Evolutionary conservation across 805 yeast species (phyloP).

Genomic region (Kuraishia hungarica): DNA sequence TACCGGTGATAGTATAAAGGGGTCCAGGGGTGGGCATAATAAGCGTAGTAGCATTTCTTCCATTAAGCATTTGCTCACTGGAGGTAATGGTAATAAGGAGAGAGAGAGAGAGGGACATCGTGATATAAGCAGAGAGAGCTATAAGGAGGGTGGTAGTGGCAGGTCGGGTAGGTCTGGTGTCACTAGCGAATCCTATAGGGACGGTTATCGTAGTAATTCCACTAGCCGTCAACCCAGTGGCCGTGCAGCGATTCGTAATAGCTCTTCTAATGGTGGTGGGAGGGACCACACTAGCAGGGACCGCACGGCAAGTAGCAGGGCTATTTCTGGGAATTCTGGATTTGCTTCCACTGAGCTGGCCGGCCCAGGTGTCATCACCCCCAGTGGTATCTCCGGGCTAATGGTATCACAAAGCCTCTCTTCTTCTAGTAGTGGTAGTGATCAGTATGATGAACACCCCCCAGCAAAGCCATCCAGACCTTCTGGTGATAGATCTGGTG

Average conservation of each 20-base stretch:
- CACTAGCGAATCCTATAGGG: not conserved
- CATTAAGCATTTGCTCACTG: conserved; percentile 24
- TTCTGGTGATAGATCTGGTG: not conserved
- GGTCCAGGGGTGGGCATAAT: conserved; percentile 12
- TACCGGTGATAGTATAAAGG: conserved; percentile 22
- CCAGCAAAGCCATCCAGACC: not conserved
- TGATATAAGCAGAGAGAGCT: not conserved
- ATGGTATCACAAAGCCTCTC: conserved; percentile 1
- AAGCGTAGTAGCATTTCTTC: conserved; percentile 27
- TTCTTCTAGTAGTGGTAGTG: conserved; percentile 3
- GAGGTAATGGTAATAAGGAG: conserved; percentile 13
- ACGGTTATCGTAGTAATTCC: conserved; percentile 1
- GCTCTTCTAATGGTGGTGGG: too few species aligned
- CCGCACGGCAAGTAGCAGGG: too few species aligned
- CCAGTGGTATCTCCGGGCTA: conserved; percentile 5
- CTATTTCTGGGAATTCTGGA: too few species aligned
- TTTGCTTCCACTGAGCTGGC: too few species aligned
- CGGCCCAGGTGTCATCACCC: not conserved
- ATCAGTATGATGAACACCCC: not conserved
- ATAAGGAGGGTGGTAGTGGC: not conserved
- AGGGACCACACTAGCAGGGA: too few species aligned
- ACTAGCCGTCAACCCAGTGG: not conserved
- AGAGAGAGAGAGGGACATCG: not conserved
- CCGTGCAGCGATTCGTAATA: too few species aligned
- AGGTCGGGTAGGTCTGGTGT: not conserved